phyloP scores from a whole-genome alignment of 352 stramenopile genomes.

The Pythium periplocum region DNA sequence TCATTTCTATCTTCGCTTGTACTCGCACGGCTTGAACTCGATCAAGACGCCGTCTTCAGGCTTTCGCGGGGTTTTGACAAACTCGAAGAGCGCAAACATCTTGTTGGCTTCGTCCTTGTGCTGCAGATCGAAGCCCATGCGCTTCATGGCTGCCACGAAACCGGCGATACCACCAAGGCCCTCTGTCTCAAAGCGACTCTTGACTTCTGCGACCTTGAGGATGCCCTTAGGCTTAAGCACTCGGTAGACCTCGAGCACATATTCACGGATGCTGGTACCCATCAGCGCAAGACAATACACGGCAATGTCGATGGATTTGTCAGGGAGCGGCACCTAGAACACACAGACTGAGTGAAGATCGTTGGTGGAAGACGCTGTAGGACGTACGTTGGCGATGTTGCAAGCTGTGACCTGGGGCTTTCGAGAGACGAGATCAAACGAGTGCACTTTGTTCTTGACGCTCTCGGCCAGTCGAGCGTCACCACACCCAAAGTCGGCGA shows the following conservation, averaged over 20 bases:
- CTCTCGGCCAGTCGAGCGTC: conserved; percentile 93
- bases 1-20: conserved; percentile 63
- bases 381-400: conserved; percentile 91
- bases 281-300: conserved; percentile 98
- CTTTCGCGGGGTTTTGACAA: conserved; percentile 54
- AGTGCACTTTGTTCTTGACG: conserved; percentile 91
- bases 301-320: conserved; percentile 91
- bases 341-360: no score
- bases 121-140: conserved; percentile 67
- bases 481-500: conserved; percentile 98
- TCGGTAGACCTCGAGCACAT: conserved; percentile 93
- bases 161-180: conserved; percentile 56
- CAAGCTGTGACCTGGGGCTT: conserved; percentile 92
- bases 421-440: conserved; percentile 96
- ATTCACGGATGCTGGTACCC: conserved; percentile 96
- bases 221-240: conserved; percentile 92
- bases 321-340: conserved; percentile 85
- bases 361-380: no score
- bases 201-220: conserved; percentile 85
- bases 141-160: conserved; percentile 51
- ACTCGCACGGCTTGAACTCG: conserved; percentile 81
- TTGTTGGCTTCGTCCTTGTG: conserved; percentile 79
- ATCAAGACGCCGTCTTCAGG: conserved; percentile 46
- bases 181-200: conserved; percentile 77
- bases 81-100: conserved; percentile 86